Base-by-base conservation (phyloP, 345 rosid species). In the Cardamine resedifolia region DNA sequence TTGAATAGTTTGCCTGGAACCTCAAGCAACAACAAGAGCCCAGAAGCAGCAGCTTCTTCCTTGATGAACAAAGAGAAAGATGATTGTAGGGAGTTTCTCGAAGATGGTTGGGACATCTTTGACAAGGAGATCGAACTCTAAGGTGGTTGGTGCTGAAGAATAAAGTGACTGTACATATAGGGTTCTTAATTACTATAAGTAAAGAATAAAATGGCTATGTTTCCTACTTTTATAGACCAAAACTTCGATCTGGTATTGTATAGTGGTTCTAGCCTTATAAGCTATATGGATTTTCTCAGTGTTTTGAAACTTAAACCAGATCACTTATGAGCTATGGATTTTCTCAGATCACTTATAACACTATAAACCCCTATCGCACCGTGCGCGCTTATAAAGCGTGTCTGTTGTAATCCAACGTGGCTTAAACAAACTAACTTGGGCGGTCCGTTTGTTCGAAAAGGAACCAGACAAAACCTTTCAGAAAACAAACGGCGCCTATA, bases 81-180 rank as follows among this genome's bases (percentile, higher is more conserved):
- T 66, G 65, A 71, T 36, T 1, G 14, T 33, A 74, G 71, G 70
- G 81, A 80, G 68, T 80, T 79, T 28, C 24, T 38, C 58, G 95
- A 88, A 27, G 91, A 85, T 48, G 96, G 78, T 7, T 92, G 96
- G 98, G 97, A 88, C 48, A 51, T 82, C 31, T 78, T 78, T 11
- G 83, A 83, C 23, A 55, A 56, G 41, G 83, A 75, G 30, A 31
- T 21, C 10, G 56, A 30, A 6, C 49, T 67, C 50, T 59, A 51
- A 30, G 64, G 39, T 60, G 45, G 66, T 58, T 45, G 59, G 36
- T 74, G n/a, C 39, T 59, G 48, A 74, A 52, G 38, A 51, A 74
- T 59, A 28, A 39, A 60, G 33, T 39, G 49, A 60, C 3, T 38
- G 68, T 66, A 67, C 23, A 74, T 67, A 74, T 3, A 49, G 24